These are phyloP conservation scores for Moricandia arvensis DNA, from an alignment of 345 rosid species.

Conservation along the genomic window DNA sequence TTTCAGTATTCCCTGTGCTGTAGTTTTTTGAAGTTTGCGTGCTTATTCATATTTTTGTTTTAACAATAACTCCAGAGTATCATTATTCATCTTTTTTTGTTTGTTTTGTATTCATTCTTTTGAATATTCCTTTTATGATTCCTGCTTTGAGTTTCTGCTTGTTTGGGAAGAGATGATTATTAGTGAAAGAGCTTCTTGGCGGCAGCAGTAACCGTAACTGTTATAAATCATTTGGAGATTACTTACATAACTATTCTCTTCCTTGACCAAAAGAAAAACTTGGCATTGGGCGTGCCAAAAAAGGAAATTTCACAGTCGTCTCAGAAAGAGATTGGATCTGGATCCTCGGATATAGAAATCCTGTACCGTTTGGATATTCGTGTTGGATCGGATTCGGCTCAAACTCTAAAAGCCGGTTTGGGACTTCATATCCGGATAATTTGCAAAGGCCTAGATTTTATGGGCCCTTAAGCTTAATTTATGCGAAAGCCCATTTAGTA, in stretches of 20 bases:
- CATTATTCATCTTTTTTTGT: constrained; percentile 29
- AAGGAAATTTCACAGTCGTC: neutral
- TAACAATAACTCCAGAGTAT: constrained; percentile 39
- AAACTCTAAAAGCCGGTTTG: too few relatives aligned
- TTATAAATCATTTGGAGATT: too few relatives aligned
- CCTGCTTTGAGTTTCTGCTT: constrained; percentile 20
- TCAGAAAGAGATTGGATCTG: too few relatives aligned
- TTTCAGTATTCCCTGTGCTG: constrained; percentile 50
- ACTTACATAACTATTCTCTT: too few relatives aligned
- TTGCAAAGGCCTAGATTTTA: neutral
- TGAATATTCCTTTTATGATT: neutral
- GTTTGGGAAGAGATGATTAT: constrained; percentile 28
- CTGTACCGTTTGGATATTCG: too few relatives aligned
- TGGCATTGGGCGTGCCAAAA: neutral
- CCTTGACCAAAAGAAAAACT: too few relatives aligned
- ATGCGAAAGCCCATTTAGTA: neutral
- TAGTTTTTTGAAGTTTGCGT: constrained; percentile 58
- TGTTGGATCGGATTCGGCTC: too few relatives aligned
- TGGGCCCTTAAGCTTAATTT: constrained; percentile 7
- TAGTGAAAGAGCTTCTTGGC: constrained; percentile 9
- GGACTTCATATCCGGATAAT: too few relatives aligned
- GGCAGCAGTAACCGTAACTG: constrained; percentile 36
- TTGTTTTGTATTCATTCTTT: constrained; percentile 29
- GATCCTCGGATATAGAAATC: too few relatives aligned
- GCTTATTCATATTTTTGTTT: constrained; percentile 58